Evolutionary conservation across 371 early-diverging fungal genomes (phyloP).

Genomic region (Syncephalis plumigaleata): DNA sequence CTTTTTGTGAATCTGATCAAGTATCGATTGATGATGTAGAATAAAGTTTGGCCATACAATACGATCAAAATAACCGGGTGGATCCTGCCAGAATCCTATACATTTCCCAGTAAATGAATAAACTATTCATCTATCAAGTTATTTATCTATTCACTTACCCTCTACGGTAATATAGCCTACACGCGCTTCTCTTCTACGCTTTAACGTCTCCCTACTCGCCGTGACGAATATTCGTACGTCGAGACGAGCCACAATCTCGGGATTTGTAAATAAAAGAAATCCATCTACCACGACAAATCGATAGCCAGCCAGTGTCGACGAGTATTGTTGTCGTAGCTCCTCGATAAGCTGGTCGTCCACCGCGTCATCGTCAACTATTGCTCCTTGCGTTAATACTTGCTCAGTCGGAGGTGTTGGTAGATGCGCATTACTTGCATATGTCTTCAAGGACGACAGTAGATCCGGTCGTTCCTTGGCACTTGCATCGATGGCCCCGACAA

Average conservation of each 20-base stretch:
- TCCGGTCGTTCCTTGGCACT: no score
- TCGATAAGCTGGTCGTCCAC: not conserved
- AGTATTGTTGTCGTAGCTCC: not conserved
- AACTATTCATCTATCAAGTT: conserved; percentile 1
- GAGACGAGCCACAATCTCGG: conserved; percentile 19
- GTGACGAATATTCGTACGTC: conserved; percentile 44
- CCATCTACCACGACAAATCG: conserved; percentile 61
- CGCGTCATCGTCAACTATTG: no score
- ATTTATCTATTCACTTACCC: conserved; percentile 26
- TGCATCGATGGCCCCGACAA: conserved; percentile 11
- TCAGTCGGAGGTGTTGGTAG: no score
- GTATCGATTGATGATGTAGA: not conserved
- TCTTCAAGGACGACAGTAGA: no score
- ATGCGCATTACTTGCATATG: no score
- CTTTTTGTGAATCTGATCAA: conserved; percentile 6
- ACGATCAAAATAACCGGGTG: conserved; percentile 67
- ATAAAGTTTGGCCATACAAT: conserved; percentile 70
- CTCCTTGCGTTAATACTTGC: no score
- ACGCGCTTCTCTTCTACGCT: conserved; percentile 43
- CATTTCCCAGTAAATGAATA: not conserved
- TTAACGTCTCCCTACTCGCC: conserved; percentile 36
- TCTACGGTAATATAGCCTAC: conserved; percentile 54
- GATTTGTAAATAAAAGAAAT: conserved; percentile 45
- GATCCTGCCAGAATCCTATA: conserved; percentile 61
- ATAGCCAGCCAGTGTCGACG: not conserved